A percentile compares a stretch with the other conserved stretches of the same genome.
These are phyloP conservation scores for Candolleomyces eurysporus DNA, from an alignment of 768 basidiomycete species.

Conservation along the genomic window DNA sequence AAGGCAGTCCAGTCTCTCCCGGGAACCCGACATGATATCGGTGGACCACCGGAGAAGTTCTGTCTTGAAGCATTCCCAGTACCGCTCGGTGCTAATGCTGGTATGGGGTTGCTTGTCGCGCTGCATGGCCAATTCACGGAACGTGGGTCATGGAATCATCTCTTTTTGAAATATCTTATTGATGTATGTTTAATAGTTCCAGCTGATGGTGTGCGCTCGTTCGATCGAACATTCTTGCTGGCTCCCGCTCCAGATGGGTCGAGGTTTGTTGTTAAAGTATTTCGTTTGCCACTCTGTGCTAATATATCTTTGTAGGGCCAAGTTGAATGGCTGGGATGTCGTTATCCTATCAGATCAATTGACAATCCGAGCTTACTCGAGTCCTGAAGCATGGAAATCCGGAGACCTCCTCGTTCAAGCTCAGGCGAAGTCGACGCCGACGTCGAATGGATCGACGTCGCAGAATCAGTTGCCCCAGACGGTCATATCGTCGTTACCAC, in stretches of 20 bases:
- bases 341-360: slow-evolving; percentile 87
- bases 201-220: slow-evolving; percentile 79
- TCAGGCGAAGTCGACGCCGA: slow-evolving; percentile 21
- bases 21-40: slow-evolving; percentile 78
- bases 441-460: slow-evolving; percentile 13
- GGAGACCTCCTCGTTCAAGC: slow-evolving; percentile 76
- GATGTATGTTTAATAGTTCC: slow-evolving; percentile 24
- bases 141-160: slow-evolving; percentile 42
- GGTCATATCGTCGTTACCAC: slow-evolving; percentile 30
- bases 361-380: slow-evolving; percentile 81
- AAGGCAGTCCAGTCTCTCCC: slow-evolving; percentile 66
- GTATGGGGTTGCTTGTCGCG: slow-evolving; percentile 64
- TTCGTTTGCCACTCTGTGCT: slow-evolving; percentile 9
- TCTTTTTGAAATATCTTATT: neutral
- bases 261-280: slow-evolving; percentile 51
- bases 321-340: slow-evolving; percentile 84
- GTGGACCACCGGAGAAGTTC: slow-evolving; percentile 77
- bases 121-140: slow-evolving; percentile 92
- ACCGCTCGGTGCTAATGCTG: slow-evolving; percentile 45
- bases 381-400: slow-evolving; percentile 73
- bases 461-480: slow-evolving; percentile 22
- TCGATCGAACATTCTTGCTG: slow-evolving; percentile 90
- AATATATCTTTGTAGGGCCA: slow-evolving; percentile 50
- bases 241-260: slow-evolving; percentile 80
- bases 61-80: slow-evolving; percentile 85